Evolutionary conservation across 768 basidiomycete genomes (phyloP), one percentile per base, ranked within the genome.

Genomic region (Termitomyces titanicus): DNA sequence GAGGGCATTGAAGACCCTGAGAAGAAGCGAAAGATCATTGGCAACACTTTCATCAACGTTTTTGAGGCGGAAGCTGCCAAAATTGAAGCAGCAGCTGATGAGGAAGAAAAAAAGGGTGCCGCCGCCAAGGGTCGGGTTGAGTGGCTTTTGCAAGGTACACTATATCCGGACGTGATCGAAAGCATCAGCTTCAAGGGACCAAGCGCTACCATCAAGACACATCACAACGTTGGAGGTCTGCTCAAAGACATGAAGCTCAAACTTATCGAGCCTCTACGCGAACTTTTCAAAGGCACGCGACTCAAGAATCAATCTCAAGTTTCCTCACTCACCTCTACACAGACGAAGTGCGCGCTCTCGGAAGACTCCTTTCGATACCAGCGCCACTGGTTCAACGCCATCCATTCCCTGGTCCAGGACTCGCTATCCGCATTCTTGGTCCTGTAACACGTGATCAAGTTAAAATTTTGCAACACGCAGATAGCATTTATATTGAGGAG

Each of bases 141-240:
- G 68, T 99, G 95, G 94, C 72, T 99, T 45, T 74, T 99, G 11
- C 97, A 99, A 72, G 97, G 97, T 4, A 99, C 97, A 0, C 81
- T 99, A 13, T 99, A 98, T 72, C 97, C 97, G 2, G 97, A 99
- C 67, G 97, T 99, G 55, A 99, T 98, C 68, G 97, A 99, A 77
- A 93, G 90, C 68, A 97, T 99, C 74, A 93, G 90, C 73, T 99
- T 99, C 83, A 98, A 98, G 74, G 97, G 97, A 2, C 97, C 97
- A 0, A 93, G 90, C 61, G 97, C 97, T 37, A 98, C 96, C 10
- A 99, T 99, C 79, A 99, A 99, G 80, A 98, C 97, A 2, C 97
- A 99, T 70, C 97, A 98, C 71, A 99, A 99, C 62, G 97, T 98
- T 61, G 97, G 97, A 27, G 96, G 96, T 3, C 76, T 99, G 49